Evolutionary conservation across 805 yeast genomes (phyloP).

Genomic region (Schwanniomyces sp.): DNA sequence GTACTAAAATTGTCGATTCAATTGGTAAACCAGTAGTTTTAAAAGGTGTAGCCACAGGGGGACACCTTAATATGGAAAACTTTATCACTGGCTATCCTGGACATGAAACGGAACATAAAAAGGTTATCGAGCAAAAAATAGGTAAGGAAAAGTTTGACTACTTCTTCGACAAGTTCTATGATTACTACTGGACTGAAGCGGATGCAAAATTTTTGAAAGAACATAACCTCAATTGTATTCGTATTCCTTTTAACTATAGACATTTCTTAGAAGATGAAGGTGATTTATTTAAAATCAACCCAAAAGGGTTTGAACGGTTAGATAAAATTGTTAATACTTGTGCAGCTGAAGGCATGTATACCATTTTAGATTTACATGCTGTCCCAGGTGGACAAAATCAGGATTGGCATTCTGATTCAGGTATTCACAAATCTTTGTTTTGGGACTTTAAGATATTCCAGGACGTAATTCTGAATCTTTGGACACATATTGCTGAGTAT

Average conservation of each 20-base stretch:
- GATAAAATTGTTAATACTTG: conserved; percentile 46
- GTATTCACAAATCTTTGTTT: conserved; percentile 46
- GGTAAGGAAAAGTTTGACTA: conserved; percentile 49
- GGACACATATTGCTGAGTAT: conserved; percentile 45
- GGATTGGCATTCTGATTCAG: conserved; percentile 54
- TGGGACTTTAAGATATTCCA: conserved; percentile 52
- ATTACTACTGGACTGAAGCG: conserved; percentile 52
- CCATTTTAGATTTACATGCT: conserved; percentile 50
- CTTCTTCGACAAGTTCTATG: conserved; percentile 53
- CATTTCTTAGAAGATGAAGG: conserved; percentile 49
- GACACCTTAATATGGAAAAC: conserved; percentile 55
- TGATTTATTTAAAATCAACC: conserved; percentile 42
- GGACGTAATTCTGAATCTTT: conserved; percentile 45
- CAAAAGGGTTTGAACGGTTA: conserved; percentile 44
- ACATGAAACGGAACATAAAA: conserved; percentile 51
- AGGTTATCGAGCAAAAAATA: conserved; percentile 35
- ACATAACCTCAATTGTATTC: conserved; percentile 44
- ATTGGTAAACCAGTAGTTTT: conserved; percentile 40
- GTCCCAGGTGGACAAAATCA: conserved; percentile 56
- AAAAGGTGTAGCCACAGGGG: conserved; percentile 51
- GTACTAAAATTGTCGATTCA: conserved; percentile 48
- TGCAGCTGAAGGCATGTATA: conserved; percentile 46
- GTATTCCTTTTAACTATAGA: conserved; percentile 54
- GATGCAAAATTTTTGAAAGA: conserved; percentile 48
- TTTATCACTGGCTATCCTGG: conserved; percentile 58